phyloP scores from a whole-genome alignment of 2,329 filamentous ascomycete species.

The Biscogniauxia sp. region DNA sequence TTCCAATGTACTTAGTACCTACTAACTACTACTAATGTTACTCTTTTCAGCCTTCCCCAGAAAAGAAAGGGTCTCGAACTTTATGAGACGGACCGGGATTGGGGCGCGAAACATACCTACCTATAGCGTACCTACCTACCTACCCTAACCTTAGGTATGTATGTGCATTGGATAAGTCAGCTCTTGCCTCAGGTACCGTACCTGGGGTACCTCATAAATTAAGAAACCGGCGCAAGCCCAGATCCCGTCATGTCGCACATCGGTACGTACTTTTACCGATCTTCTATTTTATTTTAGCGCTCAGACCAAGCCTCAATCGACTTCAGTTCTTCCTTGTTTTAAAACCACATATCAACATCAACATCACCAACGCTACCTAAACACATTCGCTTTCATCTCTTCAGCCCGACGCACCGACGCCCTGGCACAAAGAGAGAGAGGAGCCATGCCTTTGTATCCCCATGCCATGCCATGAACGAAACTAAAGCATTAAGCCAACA shows the following conservation, averaged over 20 bases:
- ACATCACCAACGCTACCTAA: not conserved
- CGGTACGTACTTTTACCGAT: slow-evolving; percentile 21
- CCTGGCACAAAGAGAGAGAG: not conserved
- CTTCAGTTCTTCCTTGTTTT: slow-evolving; percentile 20
- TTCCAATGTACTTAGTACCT: too few species aligned
- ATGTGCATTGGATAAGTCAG: not conserved
- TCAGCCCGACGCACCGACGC: not conserved
- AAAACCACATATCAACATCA: slow-evolving; percentile 5
- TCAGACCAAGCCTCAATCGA: slow-evolving; percentile 23
- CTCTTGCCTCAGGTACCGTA: not conserved
- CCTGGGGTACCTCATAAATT: not conserved
- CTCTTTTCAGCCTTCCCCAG: not conserved
- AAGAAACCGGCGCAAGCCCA: not conserved
- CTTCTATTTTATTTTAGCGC: slow-evolving; percentile 16
- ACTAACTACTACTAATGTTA: too few species aligned
- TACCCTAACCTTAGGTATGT: not conserved
- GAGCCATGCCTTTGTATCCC: not conserved
- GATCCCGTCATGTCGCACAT: slow-evolving; percentile 15
- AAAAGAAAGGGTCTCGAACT: not conserved
- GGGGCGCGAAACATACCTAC: too few species aligned
- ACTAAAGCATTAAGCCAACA: slow-evolving; percentile 43
- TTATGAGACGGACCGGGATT: not conserved
- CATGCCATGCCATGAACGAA: slow-evolving; percentile 16
- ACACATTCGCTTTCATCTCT: not conserved
- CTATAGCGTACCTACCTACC: too few species aligned